Percentiles rank a stretch among this genome's conserved stretches.
These are phyloP conservation scores for Thelonectria blattea DNA, from an alignment of 2,329 filamentous ascomycete genomes.

Conservation along the genomic window DNA sequence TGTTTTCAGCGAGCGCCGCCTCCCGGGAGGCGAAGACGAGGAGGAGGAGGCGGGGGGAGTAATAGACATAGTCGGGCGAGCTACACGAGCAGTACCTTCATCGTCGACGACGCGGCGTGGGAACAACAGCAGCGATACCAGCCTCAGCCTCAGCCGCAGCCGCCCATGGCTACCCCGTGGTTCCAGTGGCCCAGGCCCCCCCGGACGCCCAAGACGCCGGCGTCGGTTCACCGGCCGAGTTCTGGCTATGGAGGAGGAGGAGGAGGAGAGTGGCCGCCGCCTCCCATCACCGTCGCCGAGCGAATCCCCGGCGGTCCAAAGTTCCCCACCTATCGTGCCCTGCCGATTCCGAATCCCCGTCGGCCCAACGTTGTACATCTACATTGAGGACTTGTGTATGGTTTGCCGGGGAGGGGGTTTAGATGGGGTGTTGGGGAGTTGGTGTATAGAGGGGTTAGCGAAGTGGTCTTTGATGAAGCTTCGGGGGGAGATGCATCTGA, in stretches of 20 bases:
- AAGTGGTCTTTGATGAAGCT: neutral
- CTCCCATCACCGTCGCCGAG: conserved; percentile 29
- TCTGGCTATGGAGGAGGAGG: conserved; percentile 3
- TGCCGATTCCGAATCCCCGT: conserved; percentile 43
- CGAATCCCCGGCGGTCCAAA: conserved; percentile 43
- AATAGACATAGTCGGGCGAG: conserved; percentile 25
- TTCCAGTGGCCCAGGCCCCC: neutral
- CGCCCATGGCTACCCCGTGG: neutral
- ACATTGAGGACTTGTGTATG: neutral
- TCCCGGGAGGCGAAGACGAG: neutral
- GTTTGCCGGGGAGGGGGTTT: neutral
- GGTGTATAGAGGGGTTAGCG: neutral
- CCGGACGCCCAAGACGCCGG: conserved; percentile 3
- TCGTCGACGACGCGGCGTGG: conserved; percentile 23
- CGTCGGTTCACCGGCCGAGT: conserved; percentile 7
- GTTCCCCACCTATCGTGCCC: conserved; percentile 43
- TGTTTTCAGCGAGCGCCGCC: conserved; percentile 18
- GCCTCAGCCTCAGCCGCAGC: neutral
- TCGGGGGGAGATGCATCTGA: neutral
- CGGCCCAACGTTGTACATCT: conserved; percentile 17
- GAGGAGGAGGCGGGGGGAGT: neutral
- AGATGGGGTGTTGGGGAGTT: neutral
- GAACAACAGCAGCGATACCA: neutral
- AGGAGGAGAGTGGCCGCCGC: conserved; percentile 22
- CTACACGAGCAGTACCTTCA: conserved; percentile 19